Evolutionary conservation across 768 basidiomycete species (phyloP).

Genomic region (Ramaria sp.): DNA sequence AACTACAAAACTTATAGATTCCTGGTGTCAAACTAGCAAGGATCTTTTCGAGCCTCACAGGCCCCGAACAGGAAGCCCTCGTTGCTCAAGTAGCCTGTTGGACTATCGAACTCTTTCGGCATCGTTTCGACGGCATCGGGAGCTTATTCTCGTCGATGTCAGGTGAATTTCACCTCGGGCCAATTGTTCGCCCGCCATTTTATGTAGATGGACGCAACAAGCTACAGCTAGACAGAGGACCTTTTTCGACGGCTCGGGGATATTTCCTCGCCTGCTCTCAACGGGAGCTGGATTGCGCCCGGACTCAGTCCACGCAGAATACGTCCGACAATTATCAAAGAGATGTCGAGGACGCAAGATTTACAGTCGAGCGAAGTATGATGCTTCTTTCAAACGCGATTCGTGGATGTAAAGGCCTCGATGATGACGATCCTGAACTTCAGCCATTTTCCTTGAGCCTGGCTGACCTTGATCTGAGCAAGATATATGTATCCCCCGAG

Average conservation of each 20-base stretch:
- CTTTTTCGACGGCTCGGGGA: conserved; percentile 19
- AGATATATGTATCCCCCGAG: conserved; percentile 19
- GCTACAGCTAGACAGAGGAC: conserved; percentile 23
- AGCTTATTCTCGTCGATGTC: conserved; percentile 13
- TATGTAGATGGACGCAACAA: conserved; percentile 19
- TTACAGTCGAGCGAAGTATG: conserved; percentile 22
- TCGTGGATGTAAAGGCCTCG: conserved; percentile 20
- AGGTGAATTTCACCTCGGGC: conserved; percentile 12
- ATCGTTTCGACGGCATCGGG: conserved; percentile 20
- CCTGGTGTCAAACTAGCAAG: conserved; percentile 18
- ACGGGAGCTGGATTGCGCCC: conserved; percentile 22
- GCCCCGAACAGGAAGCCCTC: conserved; percentile 17
- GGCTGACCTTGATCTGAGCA: conserved; percentile 20
- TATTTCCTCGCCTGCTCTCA: conserved; percentile 26
- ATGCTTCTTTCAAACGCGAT: conserved; percentile 20
- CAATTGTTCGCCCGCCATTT: conserved; percentile 18
- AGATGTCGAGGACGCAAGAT: conserved; percentile 18
- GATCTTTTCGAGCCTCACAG: conserved; percentile 17
- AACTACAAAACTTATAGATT: conserved; percentile 12
- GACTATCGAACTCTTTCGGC: conserved; percentile 20
- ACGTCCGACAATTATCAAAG: conserved; percentile 22
- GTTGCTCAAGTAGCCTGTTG: conserved; percentile 20
- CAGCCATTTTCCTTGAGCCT: conserved; percentile 23
- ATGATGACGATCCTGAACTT: conserved; percentile 21
- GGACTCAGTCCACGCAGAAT: conserved; percentile 22